phyloP scores from a whole-genome alignment of 768 basidiomycete genomes.

The Arthromyces matolae region DNA sequence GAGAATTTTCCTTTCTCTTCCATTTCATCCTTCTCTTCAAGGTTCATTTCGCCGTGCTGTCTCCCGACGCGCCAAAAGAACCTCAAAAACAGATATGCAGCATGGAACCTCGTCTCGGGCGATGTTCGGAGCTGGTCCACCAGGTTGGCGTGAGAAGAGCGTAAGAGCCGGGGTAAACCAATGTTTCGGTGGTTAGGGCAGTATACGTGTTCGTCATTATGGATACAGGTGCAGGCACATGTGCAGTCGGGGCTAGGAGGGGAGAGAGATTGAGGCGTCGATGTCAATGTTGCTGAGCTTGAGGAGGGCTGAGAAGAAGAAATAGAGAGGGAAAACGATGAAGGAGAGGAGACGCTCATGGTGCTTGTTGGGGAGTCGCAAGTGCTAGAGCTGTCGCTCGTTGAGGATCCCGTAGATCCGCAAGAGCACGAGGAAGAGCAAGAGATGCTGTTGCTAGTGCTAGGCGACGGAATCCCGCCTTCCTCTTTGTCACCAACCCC shows the following conservation, averaged over 20 bases:
- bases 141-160: slow-evolving; percentile 29
- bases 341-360: not conserved
- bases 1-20: not conserved
- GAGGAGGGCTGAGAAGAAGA: not conserved
- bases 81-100: slow-evolving; percentile 54
- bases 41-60: not conserved
- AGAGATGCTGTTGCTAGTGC: too few relatives aligned
- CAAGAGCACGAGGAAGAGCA: too few relatives aligned
- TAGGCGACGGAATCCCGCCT: too few relatives aligned
- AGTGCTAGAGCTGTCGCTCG: not conserved
- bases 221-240: too few relatives aligned
- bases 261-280: slow-evolving; percentile 8
- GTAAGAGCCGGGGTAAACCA: slow-evolving; percentile 14
- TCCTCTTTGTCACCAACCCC: too few relatives aligned
- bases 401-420: too few relatives aligned
- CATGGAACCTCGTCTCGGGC: slow-evolving; percentile 62
- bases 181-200: too few relatives aligned
- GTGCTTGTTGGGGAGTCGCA: not conserved
- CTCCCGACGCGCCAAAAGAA: slow-evolving; percentile 43
- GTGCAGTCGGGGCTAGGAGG: slow-evolving; percentile 5
- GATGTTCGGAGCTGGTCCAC: slow-evolving; percentile 52
- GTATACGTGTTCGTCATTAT: too few relatives aligned
- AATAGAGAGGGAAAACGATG: not conserved
- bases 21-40: not conserved
- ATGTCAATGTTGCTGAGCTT: slow-evolving; percentile 5